phyloP scores from a whole-genome alignment of 176 grass and related monocot species.

The Hyparrhenia diplandra region DNA sequence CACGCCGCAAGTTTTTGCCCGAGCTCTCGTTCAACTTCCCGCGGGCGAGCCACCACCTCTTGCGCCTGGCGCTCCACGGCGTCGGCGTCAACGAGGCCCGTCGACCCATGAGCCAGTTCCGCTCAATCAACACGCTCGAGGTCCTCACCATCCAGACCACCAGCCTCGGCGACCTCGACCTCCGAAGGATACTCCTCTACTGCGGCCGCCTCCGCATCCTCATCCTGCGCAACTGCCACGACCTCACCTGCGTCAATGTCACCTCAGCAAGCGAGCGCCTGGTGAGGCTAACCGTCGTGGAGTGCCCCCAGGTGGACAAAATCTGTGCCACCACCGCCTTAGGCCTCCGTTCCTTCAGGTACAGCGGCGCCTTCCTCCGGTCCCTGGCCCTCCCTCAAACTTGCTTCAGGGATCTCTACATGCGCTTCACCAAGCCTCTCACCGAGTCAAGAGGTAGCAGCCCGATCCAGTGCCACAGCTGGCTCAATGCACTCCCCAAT shows the following conservation, averaged over 20 bases:
- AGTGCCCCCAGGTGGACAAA: conserved; percentile 14
- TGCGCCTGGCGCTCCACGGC: too few species aligned
- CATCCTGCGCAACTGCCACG: conserved; percentile 20
- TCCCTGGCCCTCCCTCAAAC: background rate
- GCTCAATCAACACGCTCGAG: too few species aligned
- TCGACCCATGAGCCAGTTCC: too few species aligned
- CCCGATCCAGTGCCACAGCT: background rate
- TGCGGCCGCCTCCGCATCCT: conserved; percentile 36
- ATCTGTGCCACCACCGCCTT: background rate
- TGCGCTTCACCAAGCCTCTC: background rate
- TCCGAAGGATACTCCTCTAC: conserved; percentile 10
- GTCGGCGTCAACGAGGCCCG: background rate
- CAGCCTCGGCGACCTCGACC: background rate
- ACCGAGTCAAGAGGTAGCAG: background rate
- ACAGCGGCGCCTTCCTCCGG: background rate
- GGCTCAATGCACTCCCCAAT: conserved; percentile 1
- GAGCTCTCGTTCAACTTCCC: too few species aligned
- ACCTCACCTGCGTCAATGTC: conserved; percentile 28
- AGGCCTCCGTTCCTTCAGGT: conserved; percentile 19
- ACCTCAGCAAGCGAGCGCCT: background rate
- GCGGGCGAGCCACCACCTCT: too few species aligned
- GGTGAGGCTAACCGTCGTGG: conserved; percentile 42
- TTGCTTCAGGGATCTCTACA: conserved; percentile 32
- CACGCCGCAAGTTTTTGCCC: too few species aligned
- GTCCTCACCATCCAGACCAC: background rate